These are phyloP conservation scores for Helotiales sp. DNA, from an alignment of 2,329 filamentous ascomycete genomes.

Conservation along the genomic window DNA sequence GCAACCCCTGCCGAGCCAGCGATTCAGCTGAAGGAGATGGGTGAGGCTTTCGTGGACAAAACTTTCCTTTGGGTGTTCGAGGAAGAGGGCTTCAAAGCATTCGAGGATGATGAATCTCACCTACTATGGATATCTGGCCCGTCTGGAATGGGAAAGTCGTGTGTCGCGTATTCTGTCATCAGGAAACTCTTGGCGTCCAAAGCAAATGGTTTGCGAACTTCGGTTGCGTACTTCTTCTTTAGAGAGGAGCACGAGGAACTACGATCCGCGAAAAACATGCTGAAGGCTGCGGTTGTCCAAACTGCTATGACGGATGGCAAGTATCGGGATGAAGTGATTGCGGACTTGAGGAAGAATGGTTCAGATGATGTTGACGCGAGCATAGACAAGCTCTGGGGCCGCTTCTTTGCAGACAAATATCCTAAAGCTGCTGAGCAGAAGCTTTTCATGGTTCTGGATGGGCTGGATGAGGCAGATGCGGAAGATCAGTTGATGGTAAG, in stretches of 20 bases:
- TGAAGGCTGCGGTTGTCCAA: conserved; percentile 34
- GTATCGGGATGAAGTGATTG: conserved; percentile 35
- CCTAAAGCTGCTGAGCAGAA: conserved; percentile 12
- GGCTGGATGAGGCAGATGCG: conserved; percentile 34
- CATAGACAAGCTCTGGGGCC: neutral
- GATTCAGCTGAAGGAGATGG: conserved; percentile 34
- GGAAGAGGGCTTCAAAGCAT: conserved; percentile 33
- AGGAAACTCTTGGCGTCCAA: conserved; percentile 16
- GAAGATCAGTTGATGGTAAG: conserved; percentile 20
- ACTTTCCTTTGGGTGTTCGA: conserved; percentile 37
- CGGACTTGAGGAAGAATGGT: conserved; percentile 17
- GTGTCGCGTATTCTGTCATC: conserved; percentile 30
- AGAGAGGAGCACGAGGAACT: conserved; percentile 36
- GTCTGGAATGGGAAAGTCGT: conserved; percentile 38
- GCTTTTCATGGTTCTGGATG: conserved; percentile 36
- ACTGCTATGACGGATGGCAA: conserved; percentile 33
- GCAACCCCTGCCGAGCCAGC: conserved; percentile 25
- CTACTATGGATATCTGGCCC: conserved; percentile 34
- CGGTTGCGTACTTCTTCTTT: conserved; percentile 39
- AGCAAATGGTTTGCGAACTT: conserved; percentile 23
- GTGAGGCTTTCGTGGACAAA: conserved; percentile 25
- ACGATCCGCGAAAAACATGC: conserved; percentile 24
- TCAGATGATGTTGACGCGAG: neutral
- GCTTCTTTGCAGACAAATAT: neutral
- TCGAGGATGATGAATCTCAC: conserved; percentile 13